Evolutionary conservation across 495 filamentous ascomycete genomes (phyloP).

Genomic region (Patellaria atrata): DNA sequence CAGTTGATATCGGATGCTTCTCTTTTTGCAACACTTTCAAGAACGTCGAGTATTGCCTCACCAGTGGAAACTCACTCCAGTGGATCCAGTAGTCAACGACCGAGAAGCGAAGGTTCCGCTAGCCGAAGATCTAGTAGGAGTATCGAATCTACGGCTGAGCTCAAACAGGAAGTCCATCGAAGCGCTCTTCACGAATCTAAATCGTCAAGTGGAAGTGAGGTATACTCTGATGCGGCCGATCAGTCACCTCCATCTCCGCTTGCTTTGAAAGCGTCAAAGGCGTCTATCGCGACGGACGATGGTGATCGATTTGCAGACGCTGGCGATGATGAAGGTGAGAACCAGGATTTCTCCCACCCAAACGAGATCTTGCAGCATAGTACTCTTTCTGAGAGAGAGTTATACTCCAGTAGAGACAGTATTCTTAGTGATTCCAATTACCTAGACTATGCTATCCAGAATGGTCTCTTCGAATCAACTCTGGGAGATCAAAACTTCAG

Average conservation of each 20-base stretch:
- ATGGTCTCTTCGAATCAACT: constrained; percentile 12
- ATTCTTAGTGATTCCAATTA: too few relatives aligned
- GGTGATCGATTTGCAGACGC: constrained; percentile 19
- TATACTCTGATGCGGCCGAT: too few relatives aligned
- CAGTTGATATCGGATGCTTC: constrained; percentile 17
- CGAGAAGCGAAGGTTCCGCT: background rate
- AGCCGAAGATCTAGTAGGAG: too few relatives aligned
- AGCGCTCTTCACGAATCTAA: too few relatives aligned
- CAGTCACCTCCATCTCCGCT: too few relatives aligned
- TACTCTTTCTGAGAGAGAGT: too few relatives aligned
- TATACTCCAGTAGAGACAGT: too few relatives aligned
- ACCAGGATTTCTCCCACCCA: constrained; percentile 1
- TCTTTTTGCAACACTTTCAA: constrained; percentile 14
- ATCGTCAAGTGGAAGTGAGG: too few relatives aligned
- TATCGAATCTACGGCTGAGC: too few relatives aligned
- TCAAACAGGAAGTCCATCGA: too few relatives aligned
- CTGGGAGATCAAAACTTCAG: too few relatives aligned
- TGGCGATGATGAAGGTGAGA: constrained; percentile 14
- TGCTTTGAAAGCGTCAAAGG: constrained; percentile 2
- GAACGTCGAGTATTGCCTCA: constrained; percentile 10
- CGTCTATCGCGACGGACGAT: constrained; percentile 12
- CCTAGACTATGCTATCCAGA: constrained; percentile 13
- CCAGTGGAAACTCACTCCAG: constrained; percentile 16
- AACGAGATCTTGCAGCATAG: too few relatives aligned
- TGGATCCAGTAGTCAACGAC: constrained; percentile 2